Percentiles rank a stretch among this genome's conserved stretches.
phyloP scores from a whole-genome alignment of 257 asterid species.

The Verbena officinalis region DNA sequence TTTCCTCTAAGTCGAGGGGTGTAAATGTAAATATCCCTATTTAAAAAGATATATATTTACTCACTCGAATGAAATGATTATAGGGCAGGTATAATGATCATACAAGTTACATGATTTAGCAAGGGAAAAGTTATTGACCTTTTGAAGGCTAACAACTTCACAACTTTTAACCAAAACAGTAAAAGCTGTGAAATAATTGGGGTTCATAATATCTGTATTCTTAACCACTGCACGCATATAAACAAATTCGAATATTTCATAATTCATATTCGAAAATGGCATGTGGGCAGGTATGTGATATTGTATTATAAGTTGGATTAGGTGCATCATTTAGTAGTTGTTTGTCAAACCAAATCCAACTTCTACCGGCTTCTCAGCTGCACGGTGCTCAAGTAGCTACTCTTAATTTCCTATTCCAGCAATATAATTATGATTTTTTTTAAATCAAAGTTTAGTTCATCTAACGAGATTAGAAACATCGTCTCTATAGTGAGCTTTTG shows the following conservation, averaged over 20 bases:
- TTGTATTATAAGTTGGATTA: slow-evolving; percentile 43
- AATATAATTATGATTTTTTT: too few relatives aligned
- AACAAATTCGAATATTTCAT: slow-evolving; percentile 24
- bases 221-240: slow-evolving; percentile 33
- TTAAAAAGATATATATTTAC: too few relatives aligned
- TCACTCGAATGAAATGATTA: too few relatives aligned
- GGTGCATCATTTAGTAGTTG: slow-evolving; percentile 45
- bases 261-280: slow-evolving; percentile 12
- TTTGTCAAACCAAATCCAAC: slow-evolving; percentile 55
- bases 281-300: slow-evolving; percentile 23
- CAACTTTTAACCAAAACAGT: slow-evolving; percentile 27
- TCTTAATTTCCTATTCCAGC: too few relatives aligned
- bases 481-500: too few relatives aligned
- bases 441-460: too few relatives aligned
- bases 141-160: slow-evolving; percentile 31
- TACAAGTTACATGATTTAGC: too few relatives aligned
- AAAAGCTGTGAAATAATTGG: slow-evolving; percentile 26
- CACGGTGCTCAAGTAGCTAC: background rate
- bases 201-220: background rate
- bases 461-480: too few relatives aligned
- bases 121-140: background rate
- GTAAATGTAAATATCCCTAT: too few relatives aligned
- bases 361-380: slow-evolving; percentile 2
- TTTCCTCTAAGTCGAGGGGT: too few relatives aligned
- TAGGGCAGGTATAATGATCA: too few relatives aligned